These are phyloP conservation scores for Boechera retrofracta DNA, from an alignment of 345 rosid genomes.

Conservation along the genomic window DNA sequence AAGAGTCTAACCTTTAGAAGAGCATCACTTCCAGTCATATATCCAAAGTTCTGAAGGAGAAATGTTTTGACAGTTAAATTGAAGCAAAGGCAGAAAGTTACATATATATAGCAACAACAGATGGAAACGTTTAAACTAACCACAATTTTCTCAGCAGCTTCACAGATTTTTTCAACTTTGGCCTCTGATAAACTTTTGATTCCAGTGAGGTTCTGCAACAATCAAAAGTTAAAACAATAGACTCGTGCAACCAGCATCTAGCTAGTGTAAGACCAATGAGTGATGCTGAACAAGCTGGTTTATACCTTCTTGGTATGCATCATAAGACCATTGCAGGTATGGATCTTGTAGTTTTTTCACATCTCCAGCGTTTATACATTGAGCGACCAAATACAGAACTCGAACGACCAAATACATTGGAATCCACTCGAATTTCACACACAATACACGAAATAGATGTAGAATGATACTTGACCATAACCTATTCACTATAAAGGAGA, in stretches of 20 bases:
- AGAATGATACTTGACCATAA: background rate
- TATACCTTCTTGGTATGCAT: constrained; percentile 94
- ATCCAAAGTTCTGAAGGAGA: no score
- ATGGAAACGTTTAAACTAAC: constrained; percentile 49
- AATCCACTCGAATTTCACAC: constrained; percentile 6
- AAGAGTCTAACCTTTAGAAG: constrained; percentile 66
- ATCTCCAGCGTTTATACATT: constrained; percentile 93
- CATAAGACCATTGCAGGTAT: constrained; percentile 96
- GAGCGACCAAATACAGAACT: constrained; percentile 42
- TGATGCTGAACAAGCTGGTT: constrained; percentile 4
- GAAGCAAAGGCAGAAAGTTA: background rate
- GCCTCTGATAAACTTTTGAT: constrained; percentile 97
- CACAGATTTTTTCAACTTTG: constrained; percentile 94
- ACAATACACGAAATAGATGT: background rate
- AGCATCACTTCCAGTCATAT: constrained; percentile 80
- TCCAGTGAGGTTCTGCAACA: constrained; percentile 74
- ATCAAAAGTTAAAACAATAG: background rate
- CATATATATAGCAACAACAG: constrained; percentile 7
- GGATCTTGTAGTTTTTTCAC: constrained; percentile 87
- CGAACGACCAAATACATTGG: constrained; percentile 21
- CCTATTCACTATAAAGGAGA: no score
- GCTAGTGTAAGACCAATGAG: background rate
- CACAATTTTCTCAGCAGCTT: constrained; percentile 98
- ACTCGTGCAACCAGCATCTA: constrained; percentile 15
- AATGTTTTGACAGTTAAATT: no score